These are phyloP conservation scores for Phytophthora tubulina DNA, from an alignment of 352 stramenopile genomes.

Conservation along the genomic window DNA sequence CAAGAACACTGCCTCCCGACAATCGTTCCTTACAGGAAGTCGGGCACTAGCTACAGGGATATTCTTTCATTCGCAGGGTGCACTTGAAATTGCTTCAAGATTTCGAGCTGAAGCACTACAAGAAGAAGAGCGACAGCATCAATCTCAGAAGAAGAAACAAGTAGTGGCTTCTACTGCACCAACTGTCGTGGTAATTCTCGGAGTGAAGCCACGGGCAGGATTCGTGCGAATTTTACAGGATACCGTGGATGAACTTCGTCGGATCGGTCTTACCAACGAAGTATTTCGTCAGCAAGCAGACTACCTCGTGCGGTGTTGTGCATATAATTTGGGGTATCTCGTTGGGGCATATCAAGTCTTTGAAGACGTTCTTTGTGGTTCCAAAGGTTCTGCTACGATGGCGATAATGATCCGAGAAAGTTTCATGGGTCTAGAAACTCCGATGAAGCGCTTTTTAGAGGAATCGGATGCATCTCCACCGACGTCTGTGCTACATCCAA, in stretches of 20 bases:
- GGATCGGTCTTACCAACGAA: slow-evolving; percentile 11
- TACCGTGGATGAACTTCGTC: slow-evolving; percentile 19
- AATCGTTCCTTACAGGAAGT: slow-evolving; percentile 45
- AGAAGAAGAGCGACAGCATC: slow-evolving; percentile 18
- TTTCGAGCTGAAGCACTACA: slow-evolving; percentile 19
- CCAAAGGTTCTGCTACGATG: slow-evolving; percentile 4
- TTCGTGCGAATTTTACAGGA: slow-evolving; percentile 25
- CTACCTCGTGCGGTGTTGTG: slow-evolving; percentile 28
- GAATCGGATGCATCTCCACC: slow-evolving; percentile 8
- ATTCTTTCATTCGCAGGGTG: slow-evolving; percentile 37
- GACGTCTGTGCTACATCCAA: slow-evolving; percentile 26
- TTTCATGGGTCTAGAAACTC: slow-evolving; percentile 5
- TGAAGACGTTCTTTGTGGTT: slow-evolving; percentile 3
- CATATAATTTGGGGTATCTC: slow-evolving; percentile 37
- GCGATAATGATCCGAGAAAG: slow-evolving; percentile 7
- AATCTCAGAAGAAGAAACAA: slow-evolving; percentile 29
- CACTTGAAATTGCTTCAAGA: slow-evolving; percentile 32
- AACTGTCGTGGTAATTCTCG: background rate
- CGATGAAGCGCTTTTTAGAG: slow-evolving; percentile 27
- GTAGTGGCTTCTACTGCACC: background rate
- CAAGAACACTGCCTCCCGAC: slow-evolving; percentile 7
- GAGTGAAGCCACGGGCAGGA: slow-evolving; percentile 1
- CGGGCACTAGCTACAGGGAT: slow-evolving; percentile 37
- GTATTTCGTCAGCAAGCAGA: slow-evolving; percentile 19
- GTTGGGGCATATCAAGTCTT: slow-evolving; percentile 27